Evolutionary conservation across 352 stramenopile genomes (phyloP).

Genomic region (Pythium aphanidermatum): DNA sequence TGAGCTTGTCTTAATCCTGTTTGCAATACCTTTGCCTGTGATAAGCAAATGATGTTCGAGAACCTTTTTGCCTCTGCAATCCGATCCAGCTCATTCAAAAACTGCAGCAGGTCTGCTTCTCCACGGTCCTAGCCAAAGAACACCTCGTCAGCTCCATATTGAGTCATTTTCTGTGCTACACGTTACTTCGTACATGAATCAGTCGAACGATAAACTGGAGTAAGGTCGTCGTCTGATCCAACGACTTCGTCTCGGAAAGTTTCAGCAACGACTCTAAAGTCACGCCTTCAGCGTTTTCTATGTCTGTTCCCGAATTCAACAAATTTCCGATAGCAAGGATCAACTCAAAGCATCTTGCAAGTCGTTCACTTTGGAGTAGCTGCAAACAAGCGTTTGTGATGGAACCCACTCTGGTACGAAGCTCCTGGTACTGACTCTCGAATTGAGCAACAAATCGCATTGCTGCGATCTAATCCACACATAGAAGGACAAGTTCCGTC

Average conservation of each 20-base stretch:
- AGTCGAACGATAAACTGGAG: slow-evolving; percentile 77
- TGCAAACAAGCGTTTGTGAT: slow-evolving; percentile 63
- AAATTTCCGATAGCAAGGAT: slow-evolving; percentile 71
- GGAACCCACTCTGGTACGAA: slow-evolving; percentile 32
- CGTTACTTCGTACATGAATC: slow-evolving; percentile 50
- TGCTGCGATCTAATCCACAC: slow-evolving; percentile 38
- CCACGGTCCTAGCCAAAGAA: slow-evolving; percentile 48
- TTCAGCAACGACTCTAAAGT: slow-evolving; percentile 74
- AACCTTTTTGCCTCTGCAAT: slow-evolving; percentile 55
- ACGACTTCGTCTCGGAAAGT: slow-evolving; percentile 79
- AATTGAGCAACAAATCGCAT: slow-evolving; percentile 72
- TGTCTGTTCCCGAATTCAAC: slow-evolving; percentile 64
- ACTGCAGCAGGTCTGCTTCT: slow-evolving; percentile 58
- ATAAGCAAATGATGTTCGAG: slow-evolving; percentile 62
- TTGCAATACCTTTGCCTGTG: slow-evolving; percentile 42
- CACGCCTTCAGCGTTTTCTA: slow-evolving; percentile 58
- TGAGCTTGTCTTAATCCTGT: slow-evolving; percentile 48
- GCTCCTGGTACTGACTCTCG: slow-evolving; percentile 42
- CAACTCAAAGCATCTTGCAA: slow-evolving; percentile 71
- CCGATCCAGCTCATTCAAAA: slow-evolving; percentile 51
- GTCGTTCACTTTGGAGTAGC: slow-evolving; percentile 57
- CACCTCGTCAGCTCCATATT: not conserved
- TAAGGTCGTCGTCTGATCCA: slow-evolving; percentile 64
- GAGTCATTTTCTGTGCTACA: not conserved
- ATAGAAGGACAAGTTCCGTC: not conserved